Conservation (phyloP, 495 filamentous ascomycete species). For the Delitschia confertaspora region DNA sequence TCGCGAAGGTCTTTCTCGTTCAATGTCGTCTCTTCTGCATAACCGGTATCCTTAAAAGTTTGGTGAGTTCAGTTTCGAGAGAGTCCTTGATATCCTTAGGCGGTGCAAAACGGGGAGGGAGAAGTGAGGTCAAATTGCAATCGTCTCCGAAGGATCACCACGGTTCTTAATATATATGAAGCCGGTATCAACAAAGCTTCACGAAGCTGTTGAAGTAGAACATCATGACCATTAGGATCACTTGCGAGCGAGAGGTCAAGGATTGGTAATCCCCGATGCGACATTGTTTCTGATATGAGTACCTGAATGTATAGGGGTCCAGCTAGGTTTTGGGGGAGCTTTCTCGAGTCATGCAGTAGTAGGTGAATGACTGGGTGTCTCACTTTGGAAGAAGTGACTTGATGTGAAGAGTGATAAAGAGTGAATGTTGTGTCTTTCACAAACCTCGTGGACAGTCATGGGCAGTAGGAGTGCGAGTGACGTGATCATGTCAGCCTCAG, state of each 20-base stretch:
- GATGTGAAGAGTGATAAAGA: too few species aligned
- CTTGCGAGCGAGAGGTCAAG: slow-evolving; percentile 16
- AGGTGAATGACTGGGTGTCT: too few species aligned
- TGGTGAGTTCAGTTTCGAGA: slow-evolving; percentile 43
- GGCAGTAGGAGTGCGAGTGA: too few species aligned
- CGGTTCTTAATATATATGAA: slow-evolving; percentile 49
- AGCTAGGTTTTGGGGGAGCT: not conserved
- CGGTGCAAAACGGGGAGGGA: slow-evolving; percentile 42
- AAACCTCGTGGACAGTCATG: too few species aligned
- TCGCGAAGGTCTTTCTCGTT: slow-evolving; percentile 44
- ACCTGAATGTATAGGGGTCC: too few species aligned
- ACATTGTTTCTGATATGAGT: too few species aligned
- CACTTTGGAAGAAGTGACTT: too few species aligned
- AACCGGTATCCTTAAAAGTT: slow-evolving; percentile 47
- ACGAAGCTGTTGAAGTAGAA: slow-evolving; percentile 38
- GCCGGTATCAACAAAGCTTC: slow-evolving; percentile 42
- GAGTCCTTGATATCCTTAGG: slow-evolving; percentile 33
- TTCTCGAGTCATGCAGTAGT: too few species aligned
- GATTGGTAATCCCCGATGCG: slow-evolving; percentile 4
- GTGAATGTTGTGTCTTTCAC: too few species aligned
- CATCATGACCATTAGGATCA: slow-evolving; percentile 2
- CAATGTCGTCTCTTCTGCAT: slow-evolving; percentile 44
- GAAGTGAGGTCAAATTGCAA: slow-evolving; percentile 35
- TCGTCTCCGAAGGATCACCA: slow-evolving; percentile 33
- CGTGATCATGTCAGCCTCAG: too few species aligned